Evolutionary conservation across 1,139 yeast genomes (phyloP).

Genomic region (Kluyveromyces marxianus): DNA sequence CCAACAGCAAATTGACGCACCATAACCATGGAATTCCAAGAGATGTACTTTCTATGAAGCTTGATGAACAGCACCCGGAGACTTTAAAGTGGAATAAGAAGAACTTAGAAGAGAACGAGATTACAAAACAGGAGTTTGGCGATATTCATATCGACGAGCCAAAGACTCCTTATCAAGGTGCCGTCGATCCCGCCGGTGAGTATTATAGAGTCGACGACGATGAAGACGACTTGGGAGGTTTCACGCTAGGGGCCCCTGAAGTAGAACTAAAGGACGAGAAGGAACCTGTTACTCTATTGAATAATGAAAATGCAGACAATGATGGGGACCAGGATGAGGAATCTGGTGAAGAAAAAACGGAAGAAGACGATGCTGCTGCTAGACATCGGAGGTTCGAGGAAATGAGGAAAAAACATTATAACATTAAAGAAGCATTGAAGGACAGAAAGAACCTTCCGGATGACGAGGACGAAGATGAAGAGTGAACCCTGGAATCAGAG

Average conservation of each 20-base stretch:
- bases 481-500: background rate
- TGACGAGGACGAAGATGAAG: slow-evolving; percentile 21
- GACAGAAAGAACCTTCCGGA: slow-evolving; percentile 23
- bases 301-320: background rate
- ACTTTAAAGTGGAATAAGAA: slow-evolving; percentile 66
- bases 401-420: slow-evolving; percentile 70
- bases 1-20: slow-evolving; percentile 8
- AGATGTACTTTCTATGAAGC: slow-evolving; percentile 25
- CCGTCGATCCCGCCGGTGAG: slow-evolving; percentile 82
- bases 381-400: slow-evolving; percentile 66
- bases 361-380: slow-evolving; percentile 43
- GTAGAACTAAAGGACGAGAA: slow-evolving; percentile 23
- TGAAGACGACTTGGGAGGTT: slow-evolving; percentile 44
- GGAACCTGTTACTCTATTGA: slow-evolving; percentile 14
- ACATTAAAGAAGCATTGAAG: slow-evolving; percentile 54
- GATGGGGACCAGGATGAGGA: background rate
- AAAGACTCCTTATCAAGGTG: slow-evolving; percentile 94
- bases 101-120: slow-evolving; percentile 55
- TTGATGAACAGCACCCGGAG: slow-evolving; percentile 26
- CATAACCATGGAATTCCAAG: slow-evolving; percentile 20
- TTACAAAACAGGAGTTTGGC: slow-evolving; percentile 33
- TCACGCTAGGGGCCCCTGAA: slow-evolving; percentile 51
- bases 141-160: slow-evolving; percentile 74
- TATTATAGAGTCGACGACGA: slow-evolving; percentile 67
- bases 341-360: background rate